Evolutionary conservation across 1,284 basidiomycete species (phyloP), one percentile per base, ranked within the genome.

Genomic region (Marasmius oreades): DNA sequence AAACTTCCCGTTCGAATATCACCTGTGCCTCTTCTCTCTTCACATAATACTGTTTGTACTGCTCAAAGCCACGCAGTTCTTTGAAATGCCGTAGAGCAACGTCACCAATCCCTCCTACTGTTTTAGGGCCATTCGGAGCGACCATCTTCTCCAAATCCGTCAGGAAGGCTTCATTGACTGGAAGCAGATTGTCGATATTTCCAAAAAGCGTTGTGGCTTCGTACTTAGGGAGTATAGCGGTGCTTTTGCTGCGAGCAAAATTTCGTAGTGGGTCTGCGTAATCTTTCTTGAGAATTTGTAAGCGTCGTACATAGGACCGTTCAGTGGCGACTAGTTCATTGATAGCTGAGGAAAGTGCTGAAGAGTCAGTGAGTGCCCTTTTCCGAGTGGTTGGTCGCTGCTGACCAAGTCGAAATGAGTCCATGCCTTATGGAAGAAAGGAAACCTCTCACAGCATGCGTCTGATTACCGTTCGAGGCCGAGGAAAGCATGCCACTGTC

Each of bases 171-270:
- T 91, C 87, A 63, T 97, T 95, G 8, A 94, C 90, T 0, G 89
- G 90, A 1, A 98, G 70, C 12, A 98, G 80, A 51, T 85, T 87
- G 70, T 97, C 95, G 47, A 98, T 84, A 70, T 98, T 98, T 52
- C 93, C 93, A 64, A 98, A 98, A 26, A 98, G 78, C 0, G 85
- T 89, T 64, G 94, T 96, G 22, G 95, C 93, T 67, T 97, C 92
- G 69, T 96, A 97, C 18, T 85, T 75, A 2, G 91, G 88, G 50
- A 98, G 83, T 63, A 98, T 93, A 44, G 88, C 85, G 0, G 90
- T 93, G 61, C 90, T 89, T 66, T 92, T 91, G 68, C 82, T 86
- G 58, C 84, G 82, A 26, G 96, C 86, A 67, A 95, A 96, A 53
- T 83, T 83, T 22, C 94, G 85, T 22, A 98, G 77, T 2, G 94